Evolutionary conservation across 371 early-diverging fungal species (phyloP).

Genomic region (Mucor plumbeus): DNA sequence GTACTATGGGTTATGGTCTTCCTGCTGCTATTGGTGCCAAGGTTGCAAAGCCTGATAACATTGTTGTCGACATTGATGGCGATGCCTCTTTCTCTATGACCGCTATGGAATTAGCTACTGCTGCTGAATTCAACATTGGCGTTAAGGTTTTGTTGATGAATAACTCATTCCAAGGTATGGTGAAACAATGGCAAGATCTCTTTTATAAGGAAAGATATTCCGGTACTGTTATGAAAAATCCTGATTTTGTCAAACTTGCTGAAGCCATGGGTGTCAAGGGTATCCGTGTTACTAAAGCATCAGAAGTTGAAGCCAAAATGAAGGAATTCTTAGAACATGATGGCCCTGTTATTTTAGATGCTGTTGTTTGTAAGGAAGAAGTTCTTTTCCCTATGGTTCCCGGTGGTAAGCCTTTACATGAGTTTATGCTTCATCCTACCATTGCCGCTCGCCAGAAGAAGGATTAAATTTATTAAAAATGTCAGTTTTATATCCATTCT

Average conservation of each 20-base stretch:
- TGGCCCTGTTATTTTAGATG: slow-evolving; percentile 93
- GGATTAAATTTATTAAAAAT: slow-evolving; percentile 6
- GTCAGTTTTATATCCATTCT: slow-evolving; percentile 9
- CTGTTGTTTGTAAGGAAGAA: slow-evolving; percentile 87
- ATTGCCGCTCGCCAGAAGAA: slow-evolving; percentile 31
- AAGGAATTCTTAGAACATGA: slow-evolving; percentile 85
- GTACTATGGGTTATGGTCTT: slow-evolving; percentile 97
- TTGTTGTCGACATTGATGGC: slow-evolving; percentile 96
- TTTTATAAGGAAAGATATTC: slow-evolving; percentile 96
- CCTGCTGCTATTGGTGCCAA: slow-evolving; percentile 97
- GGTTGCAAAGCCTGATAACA: slow-evolving; percentile 89
- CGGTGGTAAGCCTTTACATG: slow-evolving; percentile 91
- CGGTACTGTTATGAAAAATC: slow-evolving; percentile 93
- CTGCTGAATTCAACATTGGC: slow-evolving; percentile 93
- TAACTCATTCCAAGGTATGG: slow-evolving; percentile 99
- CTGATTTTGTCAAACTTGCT: slow-evolving; percentile 97
- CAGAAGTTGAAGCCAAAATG: slow-evolving; percentile 89
- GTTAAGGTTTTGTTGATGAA: slow-evolving; percentile 95
- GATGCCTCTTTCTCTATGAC: slow-evolving; percentile 98
- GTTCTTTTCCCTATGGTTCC: slow-evolving; percentile 98
- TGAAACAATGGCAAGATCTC: slow-evolving; percentile 98
- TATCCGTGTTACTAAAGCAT: slow-evolving; percentile 78
- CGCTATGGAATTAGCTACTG: slow-evolving; percentile 95
- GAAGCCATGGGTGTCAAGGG: slow-evolving; percentile 94
- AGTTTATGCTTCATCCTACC: slow-evolving; percentile 70